A percentile compares a stretch with the other conserved stretches of the same genome.
These are phyloP conservation scores for Pseudofabraea citricarpa DNA, from an alignment of 2,329 filamentous ascomycete genomes.

Conservation along the genomic window DNA sequence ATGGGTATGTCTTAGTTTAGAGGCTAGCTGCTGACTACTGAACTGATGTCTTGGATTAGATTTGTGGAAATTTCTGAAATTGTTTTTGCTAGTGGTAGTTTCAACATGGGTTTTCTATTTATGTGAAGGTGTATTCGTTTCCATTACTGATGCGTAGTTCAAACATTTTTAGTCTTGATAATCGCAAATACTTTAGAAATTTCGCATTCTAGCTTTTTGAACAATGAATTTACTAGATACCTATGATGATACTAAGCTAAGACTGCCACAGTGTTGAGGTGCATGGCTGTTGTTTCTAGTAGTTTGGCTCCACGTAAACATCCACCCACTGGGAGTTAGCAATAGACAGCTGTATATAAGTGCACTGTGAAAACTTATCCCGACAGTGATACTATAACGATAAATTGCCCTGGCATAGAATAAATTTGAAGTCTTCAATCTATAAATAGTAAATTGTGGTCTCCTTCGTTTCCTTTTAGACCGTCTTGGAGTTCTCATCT, in stretches of 20 bases:
- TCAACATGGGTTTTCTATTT: too few species aligned
- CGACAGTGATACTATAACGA: not conserved
- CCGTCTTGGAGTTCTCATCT: conserved; percentile 32
- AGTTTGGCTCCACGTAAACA: not conserved
- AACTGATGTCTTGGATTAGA: too few species aligned
- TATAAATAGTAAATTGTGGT: not conserved
- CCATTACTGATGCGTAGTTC: too few species aligned
- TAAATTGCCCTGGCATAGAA: not conserved
- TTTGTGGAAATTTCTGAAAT: too few species aligned
- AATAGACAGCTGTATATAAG: not conserved
- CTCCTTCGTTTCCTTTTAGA: conserved; percentile 10
- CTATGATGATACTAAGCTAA: not conserved
- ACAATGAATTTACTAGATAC: not conserved
- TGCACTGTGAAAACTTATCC: not conserved
- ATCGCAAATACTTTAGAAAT: too few species aligned
- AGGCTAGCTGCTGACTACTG: too few species aligned
- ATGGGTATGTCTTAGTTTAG: too few species aligned
- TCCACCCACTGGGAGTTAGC: not conserved
- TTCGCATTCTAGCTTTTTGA: too few species aligned
- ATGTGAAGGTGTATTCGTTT: too few species aligned
- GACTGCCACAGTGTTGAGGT: not conserved
- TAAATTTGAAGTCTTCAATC: not conserved
- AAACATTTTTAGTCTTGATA: too few species aligned
- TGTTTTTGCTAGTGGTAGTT: too few species aligned
- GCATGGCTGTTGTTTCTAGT: not conserved